These are phyloP conservation scores for Exidia glandulosa DNA, from an alignment of 768 basidiomycete genomes.

Conservation along the genomic window DNA sequence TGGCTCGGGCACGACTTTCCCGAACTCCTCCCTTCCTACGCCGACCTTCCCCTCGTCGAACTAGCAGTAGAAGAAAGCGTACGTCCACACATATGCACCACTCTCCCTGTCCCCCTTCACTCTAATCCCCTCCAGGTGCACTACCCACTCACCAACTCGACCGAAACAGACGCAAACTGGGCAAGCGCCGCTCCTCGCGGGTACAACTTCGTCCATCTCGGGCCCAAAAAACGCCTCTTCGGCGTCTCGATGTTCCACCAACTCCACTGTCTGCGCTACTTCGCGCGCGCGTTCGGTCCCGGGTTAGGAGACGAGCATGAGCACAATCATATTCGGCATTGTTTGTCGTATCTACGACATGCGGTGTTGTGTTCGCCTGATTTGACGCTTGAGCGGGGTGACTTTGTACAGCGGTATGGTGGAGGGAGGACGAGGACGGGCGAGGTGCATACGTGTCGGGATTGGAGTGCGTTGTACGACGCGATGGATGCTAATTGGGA, in stretches of 20 bases:
- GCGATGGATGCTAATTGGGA: neutral
- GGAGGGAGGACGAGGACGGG: slow-evolving; percentile 21
- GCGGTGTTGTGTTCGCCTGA: slow-evolving; percentile 36
- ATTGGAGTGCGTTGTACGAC: slow-evolving; percentile 20
- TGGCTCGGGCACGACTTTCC: no score
- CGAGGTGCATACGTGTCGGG: slow-evolving; percentile 21
- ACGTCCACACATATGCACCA: no score
- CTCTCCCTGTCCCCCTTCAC: no score
- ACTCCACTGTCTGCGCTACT: slow-evolving; percentile 24
- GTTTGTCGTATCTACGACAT: slow-evolving; percentile 39
- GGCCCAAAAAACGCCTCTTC: slow-evolving; percentile 21
- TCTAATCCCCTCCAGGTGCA: no score
- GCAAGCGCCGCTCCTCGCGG: slow-evolving; percentile 20
- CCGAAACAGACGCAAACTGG: slow-evolving; percentile 6
- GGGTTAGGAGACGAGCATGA: no score
- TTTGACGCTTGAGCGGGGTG: slow-evolving; percentile 31
- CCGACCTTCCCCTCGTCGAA: no score
- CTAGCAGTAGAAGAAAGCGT: no score
- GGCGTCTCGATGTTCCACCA: slow-evolving; percentile 28
- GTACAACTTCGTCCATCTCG: slow-evolving; percentile 21
- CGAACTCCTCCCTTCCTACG: no score
- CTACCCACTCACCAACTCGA: slow-evolving; percentile 16
- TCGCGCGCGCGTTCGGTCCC: neutral
- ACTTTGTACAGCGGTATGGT: slow-evolving; percentile 13
- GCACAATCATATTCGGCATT: slow-evolving; percentile 32